These are phyloP conservation scores for Mycosphaerella arachidis DNA, from an alignment of 2,329 filamentous ascomycete genomes.

Conservation along the genomic window DNA sequence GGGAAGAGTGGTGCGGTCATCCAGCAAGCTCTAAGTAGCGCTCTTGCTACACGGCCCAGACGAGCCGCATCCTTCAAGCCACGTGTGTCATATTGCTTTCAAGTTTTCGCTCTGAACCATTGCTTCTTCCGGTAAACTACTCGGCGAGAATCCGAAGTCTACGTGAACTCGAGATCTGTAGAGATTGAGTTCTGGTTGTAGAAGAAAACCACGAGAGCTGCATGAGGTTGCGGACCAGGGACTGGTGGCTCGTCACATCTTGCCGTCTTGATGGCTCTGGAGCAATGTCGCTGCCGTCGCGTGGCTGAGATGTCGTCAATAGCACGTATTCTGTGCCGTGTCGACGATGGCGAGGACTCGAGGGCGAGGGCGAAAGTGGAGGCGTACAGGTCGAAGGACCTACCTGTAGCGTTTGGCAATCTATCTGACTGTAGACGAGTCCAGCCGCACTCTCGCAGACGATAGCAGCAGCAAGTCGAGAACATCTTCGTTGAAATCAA, in stretches of 20 bases:
- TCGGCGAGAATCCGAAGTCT: not conserved
- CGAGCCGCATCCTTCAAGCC: not conserved
- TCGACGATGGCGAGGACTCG: not conserved
- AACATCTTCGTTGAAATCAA: slow-evolving; percentile 16
- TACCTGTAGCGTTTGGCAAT: not conserved
- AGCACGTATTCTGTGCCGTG: not conserved
- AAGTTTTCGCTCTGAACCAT: not conserved
- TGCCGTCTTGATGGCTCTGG: not conserved
- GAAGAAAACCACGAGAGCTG: not conserved
- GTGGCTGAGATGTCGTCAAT: not conserved
- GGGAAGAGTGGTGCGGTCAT: not conserved
- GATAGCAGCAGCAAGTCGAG: not conserved
- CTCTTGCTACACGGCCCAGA: not conserved
- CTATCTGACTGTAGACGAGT: not conserved
- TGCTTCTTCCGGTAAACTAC: not conserved
- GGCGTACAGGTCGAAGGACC: not conserved
- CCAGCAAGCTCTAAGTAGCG: not conserved
- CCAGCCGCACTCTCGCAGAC: not conserved
- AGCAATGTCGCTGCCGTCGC: not conserved
- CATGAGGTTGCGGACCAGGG: not conserved
- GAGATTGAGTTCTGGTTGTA: not conserved
- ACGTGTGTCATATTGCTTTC: not conserved
- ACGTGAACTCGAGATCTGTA: not conserved
- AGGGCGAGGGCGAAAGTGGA: not conserved
- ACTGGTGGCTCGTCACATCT: not conserved